phyloP scores from a whole-genome alignment of 129 eudicot species.

The Kitagawia praeruptora region DNA sequence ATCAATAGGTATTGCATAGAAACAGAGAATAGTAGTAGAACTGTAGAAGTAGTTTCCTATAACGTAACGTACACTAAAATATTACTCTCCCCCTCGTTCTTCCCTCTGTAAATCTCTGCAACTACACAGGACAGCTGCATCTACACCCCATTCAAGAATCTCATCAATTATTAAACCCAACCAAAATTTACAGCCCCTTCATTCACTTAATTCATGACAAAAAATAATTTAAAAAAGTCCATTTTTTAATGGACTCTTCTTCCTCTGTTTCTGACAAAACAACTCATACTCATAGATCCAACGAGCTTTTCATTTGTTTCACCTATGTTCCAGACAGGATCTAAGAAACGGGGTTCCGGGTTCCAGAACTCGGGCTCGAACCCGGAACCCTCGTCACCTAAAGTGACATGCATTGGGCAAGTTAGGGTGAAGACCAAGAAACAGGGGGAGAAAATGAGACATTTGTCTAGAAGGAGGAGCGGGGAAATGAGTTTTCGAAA shows the following conservation, averaged over 20 bases:
- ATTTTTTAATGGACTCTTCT: conserved; percentile 3
- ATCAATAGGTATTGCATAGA: too few species aligned
- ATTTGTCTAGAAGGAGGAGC: conserved; percentile 23
- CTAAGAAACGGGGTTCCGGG: conserved; percentile 16
- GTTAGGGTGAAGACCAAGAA: conserved; percentile 18
- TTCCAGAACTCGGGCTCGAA: not conserved
- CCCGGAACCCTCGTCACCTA: conserved; percentile 21
- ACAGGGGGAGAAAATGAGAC: conserved; percentile 11
- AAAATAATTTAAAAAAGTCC: not conserved
- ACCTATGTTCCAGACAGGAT: conserved; percentile 48
- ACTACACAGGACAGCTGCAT: not conserved
- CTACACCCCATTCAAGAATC: conserved; percentile 5
- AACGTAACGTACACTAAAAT: conserved; percentile 2
- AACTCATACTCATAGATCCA: conserved; percentile 6
- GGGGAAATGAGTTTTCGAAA: conserved; percentile 61
- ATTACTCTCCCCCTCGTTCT: not conserved
- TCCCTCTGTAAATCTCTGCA: not conserved
- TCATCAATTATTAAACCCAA: not conserved
- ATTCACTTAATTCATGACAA: not conserved
- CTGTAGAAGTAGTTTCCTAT: not conserved
- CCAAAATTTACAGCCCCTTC: not conserved
- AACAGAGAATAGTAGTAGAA: not conserved
- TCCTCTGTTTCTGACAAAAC: conserved; percentile 4
- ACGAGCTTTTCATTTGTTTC: conserved; percentile 84
- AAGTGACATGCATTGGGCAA: conserved; percentile 20